Base-by-base conservation (phyloP, 2,329 filamentous ascomycete species). In the Aureobasidium lini region DNA sequence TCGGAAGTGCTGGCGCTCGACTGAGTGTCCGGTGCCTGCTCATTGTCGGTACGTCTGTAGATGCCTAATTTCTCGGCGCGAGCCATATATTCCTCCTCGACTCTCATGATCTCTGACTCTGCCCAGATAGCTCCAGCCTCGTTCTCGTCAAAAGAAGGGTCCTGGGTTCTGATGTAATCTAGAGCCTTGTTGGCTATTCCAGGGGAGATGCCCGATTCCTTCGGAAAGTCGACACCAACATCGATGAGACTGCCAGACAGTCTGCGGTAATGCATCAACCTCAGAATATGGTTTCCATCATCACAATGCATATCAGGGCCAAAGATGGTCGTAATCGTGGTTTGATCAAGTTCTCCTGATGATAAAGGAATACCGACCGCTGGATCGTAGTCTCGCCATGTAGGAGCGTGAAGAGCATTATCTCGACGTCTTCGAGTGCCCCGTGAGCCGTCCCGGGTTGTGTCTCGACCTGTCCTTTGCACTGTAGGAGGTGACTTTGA, bases 301-400 rank as follows among this genome's bases (percentile, higher is more conserved):
- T 72, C 70, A 49, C 69, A 66, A 10, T 70, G 49, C 15, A 66
- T 59, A 29, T 67, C 61, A n/a, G 60, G 60, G 31, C 66, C 66
- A 44, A 73, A 73, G 28, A 73, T 66, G 31, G 59, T 61, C 40
- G 67, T 62, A 52, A 73, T 66, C 46, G 70, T 62, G 1, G 62
- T 37, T 36, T 66, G 63, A 7, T 57, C 62, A 6, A 66, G 65
- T 48, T 71, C 70, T 59, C 68, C 68, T n/a, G 62, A 57, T 2
- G 66, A 66, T 15, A 73, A 57, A 18, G 71, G 71, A 65, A 73
- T 70, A 23, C 71, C 71, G 6, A 68, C 69, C 42, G 64, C 66
- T 15, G 70, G 69, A 52, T 71, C 70, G 61, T 72, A 73, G 63
- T 73, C 69, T 44, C 70, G 68, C 71, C 71, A 73, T 67, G 71